Evolutionary conservation across 2,329 filamentous ascomycete species (phyloP), one percentile per base, ranked within the genome.

Genomic region (Mollisia scopiformis): DNA sequence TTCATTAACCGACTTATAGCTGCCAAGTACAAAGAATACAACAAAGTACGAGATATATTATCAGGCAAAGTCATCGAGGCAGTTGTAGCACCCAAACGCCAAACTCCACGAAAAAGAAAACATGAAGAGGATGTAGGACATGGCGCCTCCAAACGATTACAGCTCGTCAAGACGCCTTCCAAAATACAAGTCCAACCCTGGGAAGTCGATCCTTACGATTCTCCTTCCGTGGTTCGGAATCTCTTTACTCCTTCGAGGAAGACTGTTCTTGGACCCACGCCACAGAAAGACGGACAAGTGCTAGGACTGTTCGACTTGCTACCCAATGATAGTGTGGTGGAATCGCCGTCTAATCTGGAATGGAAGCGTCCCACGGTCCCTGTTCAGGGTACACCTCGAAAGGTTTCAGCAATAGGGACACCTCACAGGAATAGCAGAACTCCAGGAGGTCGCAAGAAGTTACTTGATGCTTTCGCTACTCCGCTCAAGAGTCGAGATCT

Each of bases 251-350:
- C 86, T 1, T 76, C 76, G 0, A 79, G 82, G 11, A 84, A 85
- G 2, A 86, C 84, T 5, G 84, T 82, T 0, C 84, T 95, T 62
- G 90, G 90, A 2, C 91, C 91, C 1, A 95, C 91, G 13, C 91
- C 91, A 2, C 91, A 94, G 70, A 86, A 87, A 63, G 89, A 94
- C 72, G 91, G 91, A 28, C 85, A 85, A 21, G 88, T 93, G 1
- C 80, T 95, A 2, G 90, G 91, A 4, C 77, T 95, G 19, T 95
- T 95, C 72, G 91, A 94, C 71, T 76, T 90, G 11, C 77, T 92
- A 7, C 77, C 79, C 27, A 80, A 84, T 59, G 78, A 79, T 5
- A 25, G 23, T 10, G 82, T 84, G 1, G 82, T 82, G 23, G 65
- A 68, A 14, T 69, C 70, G 3, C 65, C 65, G 2, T 66, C 64